phyloP scores from a whole-genome alignment of 441 rosid genomes.

The Pelargonium cotyledonis region DNA sequence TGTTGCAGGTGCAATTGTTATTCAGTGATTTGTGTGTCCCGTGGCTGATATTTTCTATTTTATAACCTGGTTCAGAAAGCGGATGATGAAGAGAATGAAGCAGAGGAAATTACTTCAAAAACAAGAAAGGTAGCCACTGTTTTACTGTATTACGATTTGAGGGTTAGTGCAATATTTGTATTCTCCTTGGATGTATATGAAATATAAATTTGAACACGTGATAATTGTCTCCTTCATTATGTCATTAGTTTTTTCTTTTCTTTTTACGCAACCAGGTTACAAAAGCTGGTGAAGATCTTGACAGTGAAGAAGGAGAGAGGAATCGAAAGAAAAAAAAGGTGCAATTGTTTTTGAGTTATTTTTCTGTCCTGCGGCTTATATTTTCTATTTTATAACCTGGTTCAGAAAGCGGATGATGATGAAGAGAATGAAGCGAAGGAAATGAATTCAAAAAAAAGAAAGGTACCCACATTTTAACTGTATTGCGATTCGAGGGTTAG shows the following conservation, averaged over 20 bases:
- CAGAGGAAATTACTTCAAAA: conserved; percentile 25
- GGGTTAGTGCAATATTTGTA: too few relatives aligned
- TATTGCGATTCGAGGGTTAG: too few relatives aligned
- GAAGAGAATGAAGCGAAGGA: conserved; percentile 29
- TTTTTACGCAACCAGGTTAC: too few relatives aligned
- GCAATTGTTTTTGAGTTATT: neutral
- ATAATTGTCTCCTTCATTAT: too few relatives aligned
- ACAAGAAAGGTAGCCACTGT: neutral
- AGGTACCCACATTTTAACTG: neutral
- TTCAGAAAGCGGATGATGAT: conserved; percentile 30
- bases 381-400: conserved; percentile 13
- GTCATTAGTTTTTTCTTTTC: too few relatives aligned
- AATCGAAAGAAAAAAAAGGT: conserved; percentile 28
- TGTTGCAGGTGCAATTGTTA: neutral
- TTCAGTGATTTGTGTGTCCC: neutral
- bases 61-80: conserved; percentile 25
- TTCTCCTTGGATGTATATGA: too few relatives aligned
- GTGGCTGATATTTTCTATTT: conserved; percentile 5
- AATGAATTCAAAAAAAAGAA: conserved; percentile 18
- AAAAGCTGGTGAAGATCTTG: too few relatives aligned
- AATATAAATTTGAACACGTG: too few relatives aligned
- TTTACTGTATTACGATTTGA: too few relatives aligned
- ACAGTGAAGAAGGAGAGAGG: too few relatives aligned
- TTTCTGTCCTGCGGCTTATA: neutral
- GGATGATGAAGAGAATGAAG: conserved; percentile 28